These are phyloP conservation scores for Gliomastix tumulicola DNA, from an alignment of 2,329 filamentous ascomycete genomes.

Conservation along the genomic window DNA sequence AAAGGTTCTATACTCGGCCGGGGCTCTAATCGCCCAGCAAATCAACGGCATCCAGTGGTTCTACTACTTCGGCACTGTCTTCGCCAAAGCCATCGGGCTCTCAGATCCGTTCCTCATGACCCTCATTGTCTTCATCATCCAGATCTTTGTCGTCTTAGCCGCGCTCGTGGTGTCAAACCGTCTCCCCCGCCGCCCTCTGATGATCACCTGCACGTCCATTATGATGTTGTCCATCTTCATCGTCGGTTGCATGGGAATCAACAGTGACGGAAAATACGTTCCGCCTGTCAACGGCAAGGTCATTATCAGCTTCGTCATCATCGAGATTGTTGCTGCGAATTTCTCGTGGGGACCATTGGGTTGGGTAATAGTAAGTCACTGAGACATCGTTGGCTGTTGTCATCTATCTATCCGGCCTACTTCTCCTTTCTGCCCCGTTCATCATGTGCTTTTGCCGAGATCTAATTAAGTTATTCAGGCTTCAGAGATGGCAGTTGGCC, in stretches of 20 bases:
- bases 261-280: too few species aligned
- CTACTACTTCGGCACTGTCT: slow-evolving; percentile 34
- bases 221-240: slow-evolving; percentile 32
- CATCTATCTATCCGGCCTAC: too few species aligned
- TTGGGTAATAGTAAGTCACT: slow-evolving; percentile 24
- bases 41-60: slow-evolving; percentile 42
- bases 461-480: slow-evolving; percentile 13
- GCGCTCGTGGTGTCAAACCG: slow-evolving; percentile 32
- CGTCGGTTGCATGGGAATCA: slow-evolving; percentile 31
- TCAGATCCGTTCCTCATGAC: slow-evolving; percentile 31
- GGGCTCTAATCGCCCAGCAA: slow-evolving; percentile 37
- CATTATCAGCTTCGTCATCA: slow-evolving; percentile 31
- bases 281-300: slow-evolving; percentile 25
- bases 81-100: slow-evolving; percentile 32
- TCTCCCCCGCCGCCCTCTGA: slow-evolving; percentile 26
- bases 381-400: too few species aligned
- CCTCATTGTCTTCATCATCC: slow-evolving; percentile 32
- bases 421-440: too few species aligned
- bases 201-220: slow-evolving; percentile 27
- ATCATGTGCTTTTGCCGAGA: background rate
- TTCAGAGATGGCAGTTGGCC: slow-evolving; percentile 38
- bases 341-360: slow-evolving; percentile 33
- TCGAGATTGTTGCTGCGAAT: slow-evolving; percentile 35
- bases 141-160: slow-evolving; percentile 29
- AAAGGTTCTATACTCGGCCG: slow-evolving; percentile 35